phyloP scores from a whole-genome alignment of 495 filamentous ascomycete genomes.

The Penicillium ochrochloron region DNA sequence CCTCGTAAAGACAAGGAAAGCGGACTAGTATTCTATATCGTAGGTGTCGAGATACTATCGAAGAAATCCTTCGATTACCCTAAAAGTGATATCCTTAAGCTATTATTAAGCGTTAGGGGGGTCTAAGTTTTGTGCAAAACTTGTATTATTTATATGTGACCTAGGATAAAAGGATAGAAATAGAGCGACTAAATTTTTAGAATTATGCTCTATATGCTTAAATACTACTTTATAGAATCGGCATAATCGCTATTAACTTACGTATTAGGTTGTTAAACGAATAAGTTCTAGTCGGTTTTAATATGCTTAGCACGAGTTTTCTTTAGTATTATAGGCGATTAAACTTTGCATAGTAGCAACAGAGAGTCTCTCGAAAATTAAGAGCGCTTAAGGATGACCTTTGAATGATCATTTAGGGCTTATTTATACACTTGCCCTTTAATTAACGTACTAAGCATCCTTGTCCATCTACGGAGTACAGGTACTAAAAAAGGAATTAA shows the following conservation, averaged over 20 bases:
- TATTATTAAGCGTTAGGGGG: constrained; percentile 4
- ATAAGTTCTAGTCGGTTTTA: not conserved
- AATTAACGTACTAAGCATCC: not conserved
- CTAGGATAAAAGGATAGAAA: not conserved
- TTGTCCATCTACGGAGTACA: no score
- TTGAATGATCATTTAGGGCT: not conserved
- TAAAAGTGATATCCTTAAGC: constrained; percentile 13
- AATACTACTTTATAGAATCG: no score
- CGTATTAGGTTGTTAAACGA: constrained; percentile 2
- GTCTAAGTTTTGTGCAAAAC: constrained; percentile 10
- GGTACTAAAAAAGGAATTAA: no score
- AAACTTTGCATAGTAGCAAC: not conserved
- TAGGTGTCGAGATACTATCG: constrained; percentile 14
- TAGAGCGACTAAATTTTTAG: not conserved
- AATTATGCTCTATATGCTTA: no score
- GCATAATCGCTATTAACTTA: not conserved
- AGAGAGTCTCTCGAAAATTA: not conserved
- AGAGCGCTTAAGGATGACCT: not conserved
- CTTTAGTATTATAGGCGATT: not conserved
- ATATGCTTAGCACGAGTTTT: not conserved
- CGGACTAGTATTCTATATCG: constrained; percentile 5
- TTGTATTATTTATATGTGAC: constrained; percentile 1
- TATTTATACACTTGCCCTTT: not conserved
- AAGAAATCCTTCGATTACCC: constrained; percentile 16
- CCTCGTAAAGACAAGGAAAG: constrained; percentile 6